Evolutionary conservation across 1,284 basidiomycete species (phyloP).

Genomic region (Rhizoctonia solani): DNA sequence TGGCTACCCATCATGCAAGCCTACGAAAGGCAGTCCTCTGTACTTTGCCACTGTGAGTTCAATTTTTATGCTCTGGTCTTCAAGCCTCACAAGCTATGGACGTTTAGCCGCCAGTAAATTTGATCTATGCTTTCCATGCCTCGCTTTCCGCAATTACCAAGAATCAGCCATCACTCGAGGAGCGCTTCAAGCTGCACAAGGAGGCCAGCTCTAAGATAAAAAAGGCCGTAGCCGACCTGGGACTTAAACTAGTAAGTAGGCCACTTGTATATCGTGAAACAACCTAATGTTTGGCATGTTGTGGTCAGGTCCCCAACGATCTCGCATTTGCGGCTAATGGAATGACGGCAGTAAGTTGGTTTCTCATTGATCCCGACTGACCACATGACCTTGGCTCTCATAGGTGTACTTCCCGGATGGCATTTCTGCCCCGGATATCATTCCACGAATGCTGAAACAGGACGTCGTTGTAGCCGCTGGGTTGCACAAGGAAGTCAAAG

Average conservation of each 20-base stretch:
- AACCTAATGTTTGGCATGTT: neutral
- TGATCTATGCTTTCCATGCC: constrained; percentile 87
- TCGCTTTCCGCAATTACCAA: constrained; percentile 76
- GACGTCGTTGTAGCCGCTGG: constrained; percentile 89
- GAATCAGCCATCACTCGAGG: constrained; percentile 65
- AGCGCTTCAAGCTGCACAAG: constrained; percentile 80
- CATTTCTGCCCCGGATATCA: constrained; percentile 68
- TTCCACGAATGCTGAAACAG: constrained; percentile 69
- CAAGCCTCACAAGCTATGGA: neutral
- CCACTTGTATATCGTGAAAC: neutral
- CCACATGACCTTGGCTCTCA: too few species aligned
- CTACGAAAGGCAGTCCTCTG: constrained; percentile 71
- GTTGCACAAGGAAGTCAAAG: constrained; percentile 85
- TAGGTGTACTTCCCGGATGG: constrained; percentile 81
- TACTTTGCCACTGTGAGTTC: constrained; percentile 78
- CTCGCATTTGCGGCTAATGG: constrained; percentile 80
- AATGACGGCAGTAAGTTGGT: constrained; percentile 76
- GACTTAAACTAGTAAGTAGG: constrained; percentile 59
- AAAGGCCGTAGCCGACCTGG: constrained; percentile 67
- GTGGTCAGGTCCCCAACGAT: constrained; percentile 59
- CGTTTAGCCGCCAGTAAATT: constrained; percentile 73
- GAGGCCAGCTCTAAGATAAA: constrained; percentile 77
- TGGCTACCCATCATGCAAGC: constrained; percentile 95
- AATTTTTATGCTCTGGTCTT: neutral
- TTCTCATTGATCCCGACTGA: too few species aligned